Percentiles rank a stretch among this genome's conserved stretches.
Conservation (phyloP, 2,329 filamentous ascomycete species). For the Sclerotinia nivalis region DNA sequence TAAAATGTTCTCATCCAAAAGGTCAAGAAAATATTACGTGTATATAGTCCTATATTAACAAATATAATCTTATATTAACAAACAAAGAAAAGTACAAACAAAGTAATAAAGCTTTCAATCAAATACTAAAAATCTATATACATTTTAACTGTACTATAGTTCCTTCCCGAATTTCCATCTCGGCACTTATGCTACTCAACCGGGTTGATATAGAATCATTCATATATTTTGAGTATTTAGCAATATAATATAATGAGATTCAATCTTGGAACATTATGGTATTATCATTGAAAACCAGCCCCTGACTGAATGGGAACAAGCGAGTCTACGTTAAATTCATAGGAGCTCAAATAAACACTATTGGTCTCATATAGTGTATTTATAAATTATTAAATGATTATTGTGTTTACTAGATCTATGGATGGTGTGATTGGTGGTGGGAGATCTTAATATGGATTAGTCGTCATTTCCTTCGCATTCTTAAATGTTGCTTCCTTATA, state of each 20-base stretch:
- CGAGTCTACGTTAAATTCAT: not conserved
- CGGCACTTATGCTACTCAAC: not conserved
- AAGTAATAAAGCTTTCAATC: too few species aligned
- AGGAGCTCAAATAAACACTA: too few species aligned
- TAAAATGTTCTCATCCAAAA: too few species aligned
- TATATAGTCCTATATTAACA: too few species aligned
- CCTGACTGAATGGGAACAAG: not conserved
- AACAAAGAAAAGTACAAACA: too few species aligned
- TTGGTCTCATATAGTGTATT: too few species aligned
- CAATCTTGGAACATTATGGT: too few species aligned
- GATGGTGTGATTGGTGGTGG: not conserved
- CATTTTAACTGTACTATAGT: not conserved
- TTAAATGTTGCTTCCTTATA: not conserved
- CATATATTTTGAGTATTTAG: not conserved
- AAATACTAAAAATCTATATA: not conserved
- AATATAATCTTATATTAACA: too few species aligned
- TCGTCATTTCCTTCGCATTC: too few species aligned
- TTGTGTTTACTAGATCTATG: not conserved
- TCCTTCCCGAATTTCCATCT: not conserved
- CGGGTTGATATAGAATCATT: not conserved
- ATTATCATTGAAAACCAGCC: not conserved
- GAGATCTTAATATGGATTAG: not conserved
- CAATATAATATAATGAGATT: not conserved
- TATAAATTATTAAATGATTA: too few species aligned
- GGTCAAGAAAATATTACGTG: too few species aligned